These are phyloP conservation scores for Persicaria tinctoria DNA, from an alignment of 148 eudicot species.

Conservation along the genomic window DNA sequence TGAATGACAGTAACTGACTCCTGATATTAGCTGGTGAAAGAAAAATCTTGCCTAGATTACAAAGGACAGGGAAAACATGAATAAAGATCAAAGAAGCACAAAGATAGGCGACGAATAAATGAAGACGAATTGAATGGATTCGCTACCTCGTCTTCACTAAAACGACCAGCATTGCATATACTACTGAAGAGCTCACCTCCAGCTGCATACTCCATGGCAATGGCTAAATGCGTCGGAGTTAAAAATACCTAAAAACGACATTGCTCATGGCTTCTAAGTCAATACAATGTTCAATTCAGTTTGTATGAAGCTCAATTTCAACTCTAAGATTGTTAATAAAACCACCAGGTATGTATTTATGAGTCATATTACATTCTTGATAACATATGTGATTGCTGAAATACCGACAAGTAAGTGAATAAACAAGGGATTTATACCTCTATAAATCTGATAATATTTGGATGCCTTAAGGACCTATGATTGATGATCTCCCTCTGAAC, in stretches of 20 bases:
- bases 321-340: background rate
- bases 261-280: too few species aligned
- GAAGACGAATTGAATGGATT: conserved; percentile 7
- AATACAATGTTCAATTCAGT: too few species aligned
- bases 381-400: too few species aligned
- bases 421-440: conserved; percentile 32
- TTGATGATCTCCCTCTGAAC: conserved; percentile 77
- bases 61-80: background rate
- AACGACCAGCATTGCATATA: conserved; percentile 46
- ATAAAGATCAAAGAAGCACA: background rate
- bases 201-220: conserved; percentile 69
- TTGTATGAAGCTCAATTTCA: too few species aligned
- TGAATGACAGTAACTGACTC: conserved; percentile 86
- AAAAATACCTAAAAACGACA: conserved; percentile 34
- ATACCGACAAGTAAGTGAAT: background rate
- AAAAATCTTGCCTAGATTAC: conserved; percentile 65
- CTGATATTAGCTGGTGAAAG: conserved; percentile 93
- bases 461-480: conserved; percentile 67
- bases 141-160: conserved; percentile 51
- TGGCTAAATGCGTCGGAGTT: conserved; percentile 59
- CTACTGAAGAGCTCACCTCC: conserved; percentile 61
- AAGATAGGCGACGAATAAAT: conserved; percentile 1
- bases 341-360: background rate
- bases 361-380: too few species aligned
- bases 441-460: conserved; percentile 66